phyloP scores from a whole-genome alignment of 129 eudicot genomes.

The Centaurea solstitialis region DNA sequence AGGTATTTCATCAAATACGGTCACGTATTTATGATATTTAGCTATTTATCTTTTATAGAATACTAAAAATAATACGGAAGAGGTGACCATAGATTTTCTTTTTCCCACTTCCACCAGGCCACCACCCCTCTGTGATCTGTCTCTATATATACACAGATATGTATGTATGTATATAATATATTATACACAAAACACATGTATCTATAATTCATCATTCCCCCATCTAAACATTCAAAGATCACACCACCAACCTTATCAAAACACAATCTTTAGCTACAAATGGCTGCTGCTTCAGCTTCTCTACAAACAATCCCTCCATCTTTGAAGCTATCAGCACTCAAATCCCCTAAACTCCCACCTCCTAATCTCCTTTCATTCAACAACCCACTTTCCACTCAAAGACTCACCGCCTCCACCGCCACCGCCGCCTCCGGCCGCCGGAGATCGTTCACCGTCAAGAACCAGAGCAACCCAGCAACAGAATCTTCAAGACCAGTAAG shows the following conservation, averaged over 20 bases:
- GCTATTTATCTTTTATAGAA: too few relatives aligned
- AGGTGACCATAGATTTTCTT: too few relatives aligned
- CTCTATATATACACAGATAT: too few relatives aligned
- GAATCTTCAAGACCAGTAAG: slow-evolving; percentile 52
- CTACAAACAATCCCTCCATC: slow-evolving; percentile 37
- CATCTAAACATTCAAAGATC: background rate
- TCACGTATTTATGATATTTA: too few relatives aligned
- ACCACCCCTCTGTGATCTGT: too few relatives aligned
- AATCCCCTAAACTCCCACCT: slow-evolving; percentile 3
- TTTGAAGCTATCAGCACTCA: slow-evolving; percentile 28
- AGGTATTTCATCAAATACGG: too few relatives aligned
- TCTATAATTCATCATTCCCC: background rate
- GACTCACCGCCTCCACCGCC: slow-evolving; percentile 15
- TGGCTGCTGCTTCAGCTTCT: slow-evolving; percentile 53
- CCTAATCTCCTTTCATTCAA: slow-evolving; percentile 29
- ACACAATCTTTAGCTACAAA: slow-evolving; percentile 1
- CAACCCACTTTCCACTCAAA: slow-evolving; percentile 16
- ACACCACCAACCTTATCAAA: background rate
- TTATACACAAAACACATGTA: background rate
- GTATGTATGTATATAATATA: too few relatives aligned
- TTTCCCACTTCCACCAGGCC: too few relatives aligned
- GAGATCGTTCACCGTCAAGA: slow-evolving; percentile 44
- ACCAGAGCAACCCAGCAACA: slow-evolving; percentile 41
- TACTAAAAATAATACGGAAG: too few relatives aligned
- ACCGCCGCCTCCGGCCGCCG: slow-evolving; percentile 4